phyloP scores from a whole-genome alignment of 2,329 filamentous ascomycete species.

The Chrysosporium keratinophilum region DNA sequence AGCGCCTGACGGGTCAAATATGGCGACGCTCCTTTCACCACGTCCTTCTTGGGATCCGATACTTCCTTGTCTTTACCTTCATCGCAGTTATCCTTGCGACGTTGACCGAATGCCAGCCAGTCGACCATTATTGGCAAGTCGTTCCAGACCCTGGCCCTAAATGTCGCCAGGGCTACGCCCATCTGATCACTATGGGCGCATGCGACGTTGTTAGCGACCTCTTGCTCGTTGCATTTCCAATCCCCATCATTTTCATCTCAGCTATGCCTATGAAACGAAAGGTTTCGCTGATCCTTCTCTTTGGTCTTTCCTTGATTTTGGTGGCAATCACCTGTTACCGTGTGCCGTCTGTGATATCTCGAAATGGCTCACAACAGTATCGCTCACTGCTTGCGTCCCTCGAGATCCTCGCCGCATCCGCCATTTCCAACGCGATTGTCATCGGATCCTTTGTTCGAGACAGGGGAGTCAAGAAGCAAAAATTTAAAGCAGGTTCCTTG shows the following conservation, averaged over 20 bases:
- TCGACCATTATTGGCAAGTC: constrained; percentile 67
- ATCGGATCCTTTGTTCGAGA: constrained; percentile 89
- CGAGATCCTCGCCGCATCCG: constrained; percentile 79
- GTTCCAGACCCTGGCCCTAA: constrained; percentile 72
- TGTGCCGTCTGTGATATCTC: constrained; percentile 63
- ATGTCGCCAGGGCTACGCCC: constrained; percentile 77
- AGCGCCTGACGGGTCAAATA: constrained; percentile 68
- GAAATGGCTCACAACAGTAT: constrained; percentile 67
- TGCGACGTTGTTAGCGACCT: constrained; percentile 84
- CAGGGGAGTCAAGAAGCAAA: constrained; percentile 77
- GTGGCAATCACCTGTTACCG: constrained; percentile 72
- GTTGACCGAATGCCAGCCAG: constrained; percentile 71
- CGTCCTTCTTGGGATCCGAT: constrained; percentile 60
- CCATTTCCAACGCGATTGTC: constrained; percentile 77
- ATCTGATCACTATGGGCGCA: constrained; percentile 80
- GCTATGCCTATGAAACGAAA: constrained; percentile 69
- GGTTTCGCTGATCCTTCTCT: constrained; percentile 65
- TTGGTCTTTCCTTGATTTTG: constrained; percentile 71
- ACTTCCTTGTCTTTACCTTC: constrained; percentile 68
- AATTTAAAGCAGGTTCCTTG: constrained; percentile 54
- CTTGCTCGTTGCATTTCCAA: constrained; percentile 75
- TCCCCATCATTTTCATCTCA: constrained; percentile 74
- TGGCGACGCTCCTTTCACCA: constrained; percentile 70
- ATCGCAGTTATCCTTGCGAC: constrained; percentile 70
- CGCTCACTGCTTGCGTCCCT: constrained; percentile 81